Conservation (phyloP, 495 filamentous ascomycete genomes). For the Usnea hakonensis region DNA sequence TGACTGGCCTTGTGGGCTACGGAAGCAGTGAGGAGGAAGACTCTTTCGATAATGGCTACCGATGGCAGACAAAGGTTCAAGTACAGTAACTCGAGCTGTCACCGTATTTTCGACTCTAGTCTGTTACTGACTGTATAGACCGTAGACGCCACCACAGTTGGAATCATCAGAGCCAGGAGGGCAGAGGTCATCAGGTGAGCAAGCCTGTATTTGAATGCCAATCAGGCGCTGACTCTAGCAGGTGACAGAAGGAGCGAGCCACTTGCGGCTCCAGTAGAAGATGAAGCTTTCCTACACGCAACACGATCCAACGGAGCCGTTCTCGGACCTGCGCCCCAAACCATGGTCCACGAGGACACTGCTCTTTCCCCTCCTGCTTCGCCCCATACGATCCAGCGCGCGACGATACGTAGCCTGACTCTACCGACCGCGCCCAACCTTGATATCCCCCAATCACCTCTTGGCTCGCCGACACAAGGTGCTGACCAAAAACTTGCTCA, state of each 20-base stretch:
- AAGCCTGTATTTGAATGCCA: neutral
- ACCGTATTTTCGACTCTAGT: neutral
- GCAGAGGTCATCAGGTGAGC: conserved; percentile 1
- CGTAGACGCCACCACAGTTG: conserved; percentile 3
- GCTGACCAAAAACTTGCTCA: conserved; percentile 69
- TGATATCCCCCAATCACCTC: conserved; percentile 78
- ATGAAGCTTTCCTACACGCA: conserved; percentile 1
- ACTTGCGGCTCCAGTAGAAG: neutral
- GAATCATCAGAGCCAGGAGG: neutral
- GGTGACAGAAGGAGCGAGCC: conserved; percentile 11
- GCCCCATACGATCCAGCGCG: conserved; percentile 59
- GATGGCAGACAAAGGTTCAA: conserved; percentile 7
- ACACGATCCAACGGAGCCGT: conserved; percentile 33
- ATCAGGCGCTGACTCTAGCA: neutral
- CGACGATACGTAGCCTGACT: conserved; percentile 69
- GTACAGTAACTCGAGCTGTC: conserved; percentile 9
- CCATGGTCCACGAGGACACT: conserved; percentile 19
- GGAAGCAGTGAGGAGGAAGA: conserved; percentile 75
- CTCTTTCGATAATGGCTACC: conserved; percentile 22
- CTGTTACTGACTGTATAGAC: conserved; percentile 16
- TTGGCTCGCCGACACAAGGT: conserved; percentile 57
- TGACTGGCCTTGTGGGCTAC: conserved; percentile 64
- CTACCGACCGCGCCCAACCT: conserved; percentile 73
- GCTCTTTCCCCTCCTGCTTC: conserved; percentile 45
- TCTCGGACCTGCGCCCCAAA: conserved; percentile 35